Evolutionary conservation across 169 alveolate genomes (phyloP).

Genomic region (Plasmodium blacklocki): DNA sequence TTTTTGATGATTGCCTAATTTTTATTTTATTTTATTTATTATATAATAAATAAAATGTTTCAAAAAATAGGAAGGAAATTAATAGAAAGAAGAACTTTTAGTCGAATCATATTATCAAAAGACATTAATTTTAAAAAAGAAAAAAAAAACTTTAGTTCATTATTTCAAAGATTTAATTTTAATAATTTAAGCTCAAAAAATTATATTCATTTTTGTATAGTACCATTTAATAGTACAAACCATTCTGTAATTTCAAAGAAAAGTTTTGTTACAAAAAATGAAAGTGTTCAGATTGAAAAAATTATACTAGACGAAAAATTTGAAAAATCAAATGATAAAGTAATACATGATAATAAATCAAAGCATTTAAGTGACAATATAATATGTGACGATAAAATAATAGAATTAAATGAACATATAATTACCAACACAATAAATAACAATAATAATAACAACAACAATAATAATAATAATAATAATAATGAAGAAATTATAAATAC

Average conservation of each 20-base stretch:
- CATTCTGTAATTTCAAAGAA: not conserved
- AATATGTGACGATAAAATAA: too few species aligned
- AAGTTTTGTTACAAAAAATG: constrained; percentile 1
- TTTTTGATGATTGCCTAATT: too few species aligned
- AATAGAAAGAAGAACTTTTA: not conserved
- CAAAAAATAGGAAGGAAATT: not conserved
- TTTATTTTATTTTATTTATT: not conserved
- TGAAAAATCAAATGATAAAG: not conserved
- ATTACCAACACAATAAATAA: not conserved
- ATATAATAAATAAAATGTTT: not conserved
- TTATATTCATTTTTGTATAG: not conserved
- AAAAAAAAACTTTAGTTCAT: not conserved
- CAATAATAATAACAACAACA: not conserved
- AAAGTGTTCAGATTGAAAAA: not conserved
- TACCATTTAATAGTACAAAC: not conserved
- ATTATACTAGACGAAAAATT: not conserved
- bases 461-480: not conserved
- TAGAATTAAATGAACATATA: too few species aligned
- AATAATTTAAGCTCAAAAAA: not conserved
- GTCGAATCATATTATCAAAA: not conserved
- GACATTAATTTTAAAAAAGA: not conserved
- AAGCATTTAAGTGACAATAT: not conserved
- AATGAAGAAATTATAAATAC: not conserved
- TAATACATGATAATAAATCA: not conserved
- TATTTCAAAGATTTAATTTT: not conserved